Base-by-base conservation (phyloP, 495 filamentous ascomycete genomes). In the Xylaria acuta region DNA sequence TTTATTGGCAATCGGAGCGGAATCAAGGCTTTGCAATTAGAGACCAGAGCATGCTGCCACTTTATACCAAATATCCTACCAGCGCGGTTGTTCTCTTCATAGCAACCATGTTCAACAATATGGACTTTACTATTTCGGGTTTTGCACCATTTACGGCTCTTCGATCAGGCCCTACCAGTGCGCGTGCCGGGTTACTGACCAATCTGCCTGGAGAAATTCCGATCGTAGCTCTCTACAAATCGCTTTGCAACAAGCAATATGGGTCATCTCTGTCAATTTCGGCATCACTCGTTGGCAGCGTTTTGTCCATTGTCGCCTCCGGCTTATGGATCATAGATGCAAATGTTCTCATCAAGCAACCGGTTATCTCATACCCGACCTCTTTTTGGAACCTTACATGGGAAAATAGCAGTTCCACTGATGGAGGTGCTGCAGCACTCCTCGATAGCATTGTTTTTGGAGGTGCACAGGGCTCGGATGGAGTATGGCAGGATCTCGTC, bases 311-410 rank as follows among this genome's bases (percentile, higher is more conserved):
- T 8, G 12, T 67, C 14, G 64, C 43, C 9, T 67, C 64, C 1
- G 64, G 45, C 0, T 22, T 67, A 18, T 67, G 64, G 64, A 45
- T 67, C n/a, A n/a, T n/a, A n/a, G n/a, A n/a, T n/a, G n/a, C n/a
- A n/a, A n/a, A n/a, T n/a, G n/a, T n/a, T n/a, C n/a, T n/a, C n/a
- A n/a, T n/a, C n/a, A n/a, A n/a, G n/a, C n/a, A n/a, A n/a, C n/a
- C n/a, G n/a, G n/a, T n/a, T n/a, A n/a, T n/a, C n/a, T n/a, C n/a
- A n/a, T n/a, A n/a, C n/a, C n/a, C n/a, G n/a, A n/a, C n/a, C n/a
- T n/a, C n/a, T n/a, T n/a, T n/a, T n/a, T n/a, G n/a, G n/a, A n/a
- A n/a, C n/a, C n/a, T n/a, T n/a, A n/a, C n/a, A n/a, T n/a, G n/a
- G n/a, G n/a, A n/a, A n/a, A n/a, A n/a, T n/a, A n/a, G n/a, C n/a